phyloP scores from a whole-genome alignment of 176 grass and related monocot species.

The Tillandsia leiboldiana region DNA sequence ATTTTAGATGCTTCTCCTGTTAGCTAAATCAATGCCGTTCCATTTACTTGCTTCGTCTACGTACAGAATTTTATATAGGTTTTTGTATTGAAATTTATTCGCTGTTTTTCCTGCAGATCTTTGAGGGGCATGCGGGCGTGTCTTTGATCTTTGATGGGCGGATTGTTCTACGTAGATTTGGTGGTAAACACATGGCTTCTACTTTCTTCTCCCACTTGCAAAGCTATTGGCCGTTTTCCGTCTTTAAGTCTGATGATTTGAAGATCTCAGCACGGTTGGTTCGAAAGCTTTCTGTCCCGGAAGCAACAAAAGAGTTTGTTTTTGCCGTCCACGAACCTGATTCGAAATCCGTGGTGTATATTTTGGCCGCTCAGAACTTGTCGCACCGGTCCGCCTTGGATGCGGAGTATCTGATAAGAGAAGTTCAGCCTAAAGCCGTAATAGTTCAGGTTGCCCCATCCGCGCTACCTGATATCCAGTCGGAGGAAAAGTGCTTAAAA shows the following conservation, averaged over 20 bases:
- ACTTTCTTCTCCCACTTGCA: conserved; percentile 46
- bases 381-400: conserved; percentile 75
- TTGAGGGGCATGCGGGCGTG: background rate
- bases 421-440: conserved; percentile 60
- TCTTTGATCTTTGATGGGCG: background rate
- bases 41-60: no score
- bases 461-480: conserved; percentile 49
- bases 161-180: conserved; percentile 4
- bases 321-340: conserved; percentile 59
- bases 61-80: no score
- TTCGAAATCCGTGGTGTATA: conserved; percentile 55
- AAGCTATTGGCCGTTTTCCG: conserved; percentile 59
- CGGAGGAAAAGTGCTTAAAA: conserved; percentile 54
- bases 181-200: conserved; percentile 49
- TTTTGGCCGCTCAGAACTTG: conserved; percentile 70
- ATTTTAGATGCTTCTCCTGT: no score
- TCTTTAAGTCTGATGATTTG: conserved; percentile 64
- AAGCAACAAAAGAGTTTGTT: conserved; percentile 87
- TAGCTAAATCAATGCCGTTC: no score
- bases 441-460: conserved; percentile 56
- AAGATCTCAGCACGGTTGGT: conserved; percentile 48
- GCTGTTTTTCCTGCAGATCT: background rate
- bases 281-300: conserved; percentile 50
- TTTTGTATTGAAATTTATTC: no score
- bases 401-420: conserved; percentile 57